These are phyloP conservation scores for Solanum etuberosum DNA, from an alignment of 257 asterid genomes.

Conservation along the genomic window DNA sequence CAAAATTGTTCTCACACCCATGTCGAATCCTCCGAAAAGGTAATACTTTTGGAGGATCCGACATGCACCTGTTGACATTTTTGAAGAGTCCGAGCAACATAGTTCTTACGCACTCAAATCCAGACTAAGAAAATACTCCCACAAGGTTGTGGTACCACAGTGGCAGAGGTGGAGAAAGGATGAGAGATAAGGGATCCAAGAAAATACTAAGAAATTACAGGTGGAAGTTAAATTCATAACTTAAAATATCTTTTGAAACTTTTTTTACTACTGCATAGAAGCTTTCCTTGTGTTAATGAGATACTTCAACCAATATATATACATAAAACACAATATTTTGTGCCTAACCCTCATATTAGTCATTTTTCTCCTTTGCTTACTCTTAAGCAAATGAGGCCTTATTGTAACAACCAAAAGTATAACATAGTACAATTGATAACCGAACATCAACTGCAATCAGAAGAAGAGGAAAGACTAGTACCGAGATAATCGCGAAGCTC, in stretches of 20 bases:
- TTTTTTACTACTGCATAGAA: background rate
- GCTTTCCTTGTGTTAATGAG: background rate
- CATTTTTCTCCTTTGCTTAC: background rate
- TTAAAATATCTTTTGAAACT: background rate
- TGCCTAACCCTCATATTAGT: background rate
- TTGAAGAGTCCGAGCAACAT: background rate
- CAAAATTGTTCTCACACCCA: background rate
- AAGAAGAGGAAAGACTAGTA: constrained; percentile 12
- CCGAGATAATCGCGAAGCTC: constrained; percentile 74
- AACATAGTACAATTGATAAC: background rate
- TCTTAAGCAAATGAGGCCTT: background rate
- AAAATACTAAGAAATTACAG: background rate
- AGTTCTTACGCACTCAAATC: background rate
- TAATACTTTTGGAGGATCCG: background rate
- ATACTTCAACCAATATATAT: background rate
- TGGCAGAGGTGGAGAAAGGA: background rate
- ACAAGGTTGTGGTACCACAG: background rate
- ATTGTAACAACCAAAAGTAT: background rate
- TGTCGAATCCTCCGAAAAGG: background rate
- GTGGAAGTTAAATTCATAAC: background rate
- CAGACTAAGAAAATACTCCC: background rate
- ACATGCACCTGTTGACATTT: background rate
- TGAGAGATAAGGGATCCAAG: background rate
- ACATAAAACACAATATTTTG: background rate
- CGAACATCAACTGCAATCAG: background rate